Conservation (phyloP, 1,284 basidiomycete genomes). For the Rhodotorula sp. region DNA sequence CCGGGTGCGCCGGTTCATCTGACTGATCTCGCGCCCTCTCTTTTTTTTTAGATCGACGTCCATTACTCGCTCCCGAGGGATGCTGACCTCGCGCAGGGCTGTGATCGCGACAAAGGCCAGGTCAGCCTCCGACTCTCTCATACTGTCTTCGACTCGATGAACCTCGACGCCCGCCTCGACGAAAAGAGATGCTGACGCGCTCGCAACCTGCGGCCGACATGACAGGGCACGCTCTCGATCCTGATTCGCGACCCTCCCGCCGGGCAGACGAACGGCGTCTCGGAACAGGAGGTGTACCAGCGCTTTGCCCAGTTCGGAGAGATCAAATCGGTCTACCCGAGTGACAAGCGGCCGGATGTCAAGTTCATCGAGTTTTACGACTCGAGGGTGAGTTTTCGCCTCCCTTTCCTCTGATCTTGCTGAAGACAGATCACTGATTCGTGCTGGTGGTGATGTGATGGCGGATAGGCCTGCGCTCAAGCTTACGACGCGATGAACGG, state of each 20-base stretch:
- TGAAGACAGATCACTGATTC: background rate
- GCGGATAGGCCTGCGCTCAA: slow-evolving; percentile 60
- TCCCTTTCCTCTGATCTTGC: background rate
- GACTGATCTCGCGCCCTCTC: background rate
- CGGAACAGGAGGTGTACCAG: slow-evolving; percentile 74
- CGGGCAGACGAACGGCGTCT: slow-evolving; percentile 62
- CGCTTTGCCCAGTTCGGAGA: slow-evolving; percentile 86
- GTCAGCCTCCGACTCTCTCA: slow-evolving; percentile 52
- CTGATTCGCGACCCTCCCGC: slow-evolving; percentile 60
- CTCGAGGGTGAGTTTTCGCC: slow-evolving; percentile 60
- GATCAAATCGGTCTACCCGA: slow-evolving; percentile 67
- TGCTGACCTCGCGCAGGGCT: slow-evolving; percentile 65
- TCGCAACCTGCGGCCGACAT: slow-evolving; percentile 7
- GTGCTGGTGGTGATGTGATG: background rate
- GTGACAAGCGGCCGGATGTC: slow-evolving; percentile 55
- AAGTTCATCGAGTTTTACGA: slow-evolving; percentile 86
- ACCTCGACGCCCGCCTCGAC: slow-evolving; percentile 13
- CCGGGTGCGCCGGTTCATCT: background rate
- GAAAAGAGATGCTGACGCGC: slow-evolving; percentile 45
- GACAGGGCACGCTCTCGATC: slow-evolving; percentile 77
- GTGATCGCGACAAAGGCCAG: slow-evolving; percentile 83
- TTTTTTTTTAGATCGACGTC: slow-evolving; percentile 77
- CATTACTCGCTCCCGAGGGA: slow-evolving; percentile 91
- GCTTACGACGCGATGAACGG: slow-evolving; percentile 77
- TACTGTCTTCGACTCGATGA: slow-evolving; percentile 6